Base-by-base conservation (phyloP, 345 rosid genomes). In the Brassica incana region DNA sequence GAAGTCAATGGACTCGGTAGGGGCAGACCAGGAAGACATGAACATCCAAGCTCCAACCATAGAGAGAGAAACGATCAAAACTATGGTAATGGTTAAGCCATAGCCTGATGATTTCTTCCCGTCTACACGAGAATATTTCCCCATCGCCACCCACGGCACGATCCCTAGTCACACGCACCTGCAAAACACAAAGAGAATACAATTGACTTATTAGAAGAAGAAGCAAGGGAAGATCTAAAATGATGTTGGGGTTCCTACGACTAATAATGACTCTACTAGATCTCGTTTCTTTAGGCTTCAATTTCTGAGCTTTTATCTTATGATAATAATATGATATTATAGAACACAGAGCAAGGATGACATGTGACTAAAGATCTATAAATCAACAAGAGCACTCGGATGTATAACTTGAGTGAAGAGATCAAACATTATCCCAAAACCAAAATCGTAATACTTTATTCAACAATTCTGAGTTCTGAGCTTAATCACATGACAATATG, bases 41-140 rank as follows among this genome's bases (percentile, higher is more conserved):
- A 91, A 84, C 90, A 86, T 90, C 97, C 99, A 95, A 35, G 86
- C 85, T 20, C 97, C 99, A 77, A 91, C 88, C 76, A 95, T 84
- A 84, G 88, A 86, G 8, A 92, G 78, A 58, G 89, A 86, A 73
- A 91, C 89, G 69, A 92, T 50, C n/a, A 85, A 87, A 63, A 85
- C 90, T 25, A 90, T 70, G 32, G 86, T 84, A 76, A 90, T 85
- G 11, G 91, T 87, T 12, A 90, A 89, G 72, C 92, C 89, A 81
- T 85, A 86, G 67, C 83, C 81, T 1, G 95, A 78, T 35, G 92
- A 84, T 71, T 86, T 90, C 84, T 88, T 84, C 81, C 86, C 89
- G 64, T 91, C 97, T 71, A 91, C 78, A 70, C 89, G 86, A 76
- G 90, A 85, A 80, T 86, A 86, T 65, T 83, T 91, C 58, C 87